Percentiles rank a stretch among this genome's conserved stretches.
Evolutionary conservation across 305 asterid species (phyloP).

Genomic region (Fraxinus greggii): DNA sequence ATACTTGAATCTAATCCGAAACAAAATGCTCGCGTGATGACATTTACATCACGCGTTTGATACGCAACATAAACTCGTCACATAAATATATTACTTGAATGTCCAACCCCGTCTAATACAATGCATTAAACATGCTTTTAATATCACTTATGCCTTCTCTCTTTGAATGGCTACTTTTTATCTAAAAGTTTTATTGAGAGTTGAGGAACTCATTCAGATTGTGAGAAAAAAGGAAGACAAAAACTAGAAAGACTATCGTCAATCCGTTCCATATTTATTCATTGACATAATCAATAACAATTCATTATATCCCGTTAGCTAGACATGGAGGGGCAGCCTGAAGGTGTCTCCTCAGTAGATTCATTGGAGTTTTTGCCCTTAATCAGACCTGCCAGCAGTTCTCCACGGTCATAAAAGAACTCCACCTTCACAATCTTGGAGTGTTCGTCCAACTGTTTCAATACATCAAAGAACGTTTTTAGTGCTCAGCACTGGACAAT

Average conservation of each 20-base stretch:
- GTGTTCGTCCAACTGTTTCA: constrained; percentile 51
- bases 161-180: no score
- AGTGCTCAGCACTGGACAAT: not conserved
- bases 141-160: no score
- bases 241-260: not conserved
- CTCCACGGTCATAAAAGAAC: constrained; percentile 66
- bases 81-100: not conserved
- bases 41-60: not conserved
- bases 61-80: no score
- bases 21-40: not conserved
- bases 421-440: constrained; percentile 62
- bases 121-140: not conserved
- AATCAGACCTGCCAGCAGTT: constrained; percentile 46
- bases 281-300: not conserved
- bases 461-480: not conserved
- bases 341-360: not conserved
- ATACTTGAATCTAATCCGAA: not conserved
- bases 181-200: not conserved
- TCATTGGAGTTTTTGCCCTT: constrained; percentile 38
- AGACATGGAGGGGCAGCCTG: constrained; percentile 55
- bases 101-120: not conserved
- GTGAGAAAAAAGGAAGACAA: not conserved
- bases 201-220: not conserved
- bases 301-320: not conserved
- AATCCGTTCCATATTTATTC: not conserved